Evolutionary conservation across 23 red algal genomes (phyloP).

Genomic region (Agarophyton chilense): DNA sequence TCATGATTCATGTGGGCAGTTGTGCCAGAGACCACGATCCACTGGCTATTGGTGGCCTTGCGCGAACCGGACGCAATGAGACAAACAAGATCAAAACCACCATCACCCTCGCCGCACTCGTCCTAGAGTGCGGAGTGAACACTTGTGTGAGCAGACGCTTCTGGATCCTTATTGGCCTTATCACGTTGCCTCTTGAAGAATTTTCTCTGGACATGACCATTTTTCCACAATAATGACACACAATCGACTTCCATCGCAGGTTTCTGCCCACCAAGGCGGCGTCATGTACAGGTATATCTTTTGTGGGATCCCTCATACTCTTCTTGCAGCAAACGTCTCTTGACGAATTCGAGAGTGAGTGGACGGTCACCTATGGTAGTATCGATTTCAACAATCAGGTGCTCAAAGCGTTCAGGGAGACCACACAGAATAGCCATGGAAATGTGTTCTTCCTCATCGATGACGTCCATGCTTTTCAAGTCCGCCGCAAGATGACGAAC

Average conservation of each 20-base stretch:
- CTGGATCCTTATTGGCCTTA: background rate
- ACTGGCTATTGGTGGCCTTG: background rate
- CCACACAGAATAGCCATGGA: background rate
- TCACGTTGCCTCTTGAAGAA: background rate
- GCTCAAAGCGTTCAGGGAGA: slow-evolving; percentile 8
- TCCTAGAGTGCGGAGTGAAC: no score
- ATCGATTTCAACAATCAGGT: slow-evolving; percentile 2
- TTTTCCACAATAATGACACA: background rate
- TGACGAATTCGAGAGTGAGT: background rate
- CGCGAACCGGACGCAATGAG: background rate
- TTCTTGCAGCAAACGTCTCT: slow-evolving; percentile 24
- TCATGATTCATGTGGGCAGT: slow-evolving; percentile 47
- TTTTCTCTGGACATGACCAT: slow-evolving; percentile 10
- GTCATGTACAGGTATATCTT: background rate
- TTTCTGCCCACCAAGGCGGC: background rate
- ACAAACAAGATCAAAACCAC: background rate
- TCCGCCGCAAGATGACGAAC: background rate
- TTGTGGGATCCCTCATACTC: background rate
- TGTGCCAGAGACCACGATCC: slow-evolving; percentile 36
- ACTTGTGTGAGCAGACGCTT: background rate
- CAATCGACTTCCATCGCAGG: background rate
- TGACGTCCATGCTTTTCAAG: slow-evolving; percentile 28
- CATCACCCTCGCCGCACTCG: background rate
- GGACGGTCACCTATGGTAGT: background rate
- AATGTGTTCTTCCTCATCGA: background rate